These are phyloP conservation scores for Mariannaea elegans DNA, from an alignment of 2,329 filamentous ascomycete species.

Conservation along the genomic window DNA sequence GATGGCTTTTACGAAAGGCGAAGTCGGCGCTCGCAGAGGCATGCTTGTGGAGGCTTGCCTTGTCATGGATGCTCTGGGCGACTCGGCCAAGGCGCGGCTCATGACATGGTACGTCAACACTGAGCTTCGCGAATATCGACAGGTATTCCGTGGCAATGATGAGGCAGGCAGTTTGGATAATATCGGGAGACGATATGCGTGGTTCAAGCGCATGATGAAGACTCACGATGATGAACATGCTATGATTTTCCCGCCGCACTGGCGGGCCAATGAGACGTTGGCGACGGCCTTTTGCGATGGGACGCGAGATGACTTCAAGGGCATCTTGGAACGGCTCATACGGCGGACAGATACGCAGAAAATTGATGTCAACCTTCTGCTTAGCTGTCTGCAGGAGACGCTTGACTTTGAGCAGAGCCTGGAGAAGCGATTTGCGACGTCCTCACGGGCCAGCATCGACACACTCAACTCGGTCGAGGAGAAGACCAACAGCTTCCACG, in stretches of 20 bases:
- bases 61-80: conserved; percentile 94
- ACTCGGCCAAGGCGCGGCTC: conserved; percentile 81
- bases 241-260: conserved; percentile 83
- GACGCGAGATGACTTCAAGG: conserved; percentile 94
- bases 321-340: conserved; percentile 88
- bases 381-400: conserved; percentile 93
- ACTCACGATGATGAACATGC: conserved; percentile 95
- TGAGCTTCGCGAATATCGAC: conserved; percentile 91
- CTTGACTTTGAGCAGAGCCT: conserved; percentile 95
- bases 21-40: conserved; percentile 74
- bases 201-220: conserved; percentile 96
- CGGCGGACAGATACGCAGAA: conserved; percentile 78
- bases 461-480: conserved; percentile 85
- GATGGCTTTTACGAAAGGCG: conserved; percentile 88
- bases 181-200: conserved; percentile 91
- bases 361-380: conserved; percentile 87
- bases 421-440: conserved; percentile 81
- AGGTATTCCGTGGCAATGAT: conserved; percentile 95
- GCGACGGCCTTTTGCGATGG: conserved; percentile 95
- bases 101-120: conserved; percentile 99
- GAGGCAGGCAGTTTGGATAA: conserved; percentile 97
- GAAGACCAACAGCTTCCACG: conserved; percentile 80
- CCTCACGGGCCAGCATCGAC: conserved; percentile 84
- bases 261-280: conserved; percentile 90
- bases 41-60: conserved; percentile 87